phyloP scores from a whole-genome alignment of 345 rosid genomes.

The Syzygium aromaticum region DNA sequence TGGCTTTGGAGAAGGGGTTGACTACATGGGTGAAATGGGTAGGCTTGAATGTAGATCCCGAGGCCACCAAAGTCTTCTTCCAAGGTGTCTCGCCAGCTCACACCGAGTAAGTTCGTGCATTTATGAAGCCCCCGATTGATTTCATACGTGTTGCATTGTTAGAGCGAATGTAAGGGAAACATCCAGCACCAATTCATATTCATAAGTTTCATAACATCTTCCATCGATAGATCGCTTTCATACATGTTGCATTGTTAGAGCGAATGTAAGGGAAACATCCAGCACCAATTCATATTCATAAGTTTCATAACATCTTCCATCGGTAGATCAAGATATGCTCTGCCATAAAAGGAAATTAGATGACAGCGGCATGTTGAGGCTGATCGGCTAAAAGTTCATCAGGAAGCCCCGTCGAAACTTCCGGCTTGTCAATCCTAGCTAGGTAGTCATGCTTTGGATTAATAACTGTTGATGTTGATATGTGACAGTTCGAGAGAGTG shows the following conservation, averaged over 20 bases:
- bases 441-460: not conserved
- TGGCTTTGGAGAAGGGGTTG: conserved; percentile 53
- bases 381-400: too few species aligned
- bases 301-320: too few species aligned
- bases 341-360: too few species aligned
- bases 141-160: conserved; percentile 4
- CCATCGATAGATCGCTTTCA: too few species aligned
- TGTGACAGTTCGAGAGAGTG: not conserved
- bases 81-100: conserved; percentile 71
- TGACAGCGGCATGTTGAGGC: too few species aligned
- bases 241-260: too few species aligned
- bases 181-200: not conserved
- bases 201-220: too few species aligned
- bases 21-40: conserved; percentile 72
- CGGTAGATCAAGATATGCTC: too few species aligned
- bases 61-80: conserved; percentile 47
- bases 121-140: fast-evolving
- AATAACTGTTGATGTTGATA: not conserved
- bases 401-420: too few species aligned
- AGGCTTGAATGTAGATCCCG: conserved; percentile 27
- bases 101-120: conserved; percentile 11
- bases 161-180: conserved; percentile 7
- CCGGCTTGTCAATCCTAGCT: not conserved
- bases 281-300: not conserved
- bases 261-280: not conserved